Base-by-base conservation (phyloP, 495 filamentous ascomycete species). In the Melanomma pulvis-pyrius region DNA sequence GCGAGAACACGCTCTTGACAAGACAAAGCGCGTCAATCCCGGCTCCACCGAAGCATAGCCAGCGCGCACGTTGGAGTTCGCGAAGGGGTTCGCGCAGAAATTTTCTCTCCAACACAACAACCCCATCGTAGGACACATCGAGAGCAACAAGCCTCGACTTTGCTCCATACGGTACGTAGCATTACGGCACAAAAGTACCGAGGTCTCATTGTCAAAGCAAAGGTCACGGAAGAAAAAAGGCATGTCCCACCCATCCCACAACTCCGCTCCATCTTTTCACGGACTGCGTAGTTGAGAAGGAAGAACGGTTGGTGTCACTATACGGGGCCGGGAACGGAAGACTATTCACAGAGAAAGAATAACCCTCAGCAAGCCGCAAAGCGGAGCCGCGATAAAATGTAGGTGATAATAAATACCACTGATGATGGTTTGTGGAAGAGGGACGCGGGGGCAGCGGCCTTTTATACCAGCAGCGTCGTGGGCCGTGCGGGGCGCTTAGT, bases 301-400 rank as follows among this genome's bases (percentile, higher is more conserved):
- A 77, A 75, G 73, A 76, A 73, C 73, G 73, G 70, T 67, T 50
- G 62, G 71, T 76, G 70, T 74, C 44, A 63, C 28, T 81, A 71
- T 63, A 80, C 78, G 79, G 78, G 77, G 79, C 81, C 81, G 81
- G 81, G 81, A 83, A 83, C 81, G 81, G 81, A 81, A 76, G 78
- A 76, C 81, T 76, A 82, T 73, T 73, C 79, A 83, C 78, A 58
- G 52, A 30, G 68, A 69, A 72, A 52, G 77, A 76, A 79, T 79
- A 81, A 80, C 79, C 79, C 80, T 81, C 80, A 83, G 81, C 81
- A 80, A 81, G 81, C 79, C 80, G 72, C 79, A 61, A 28, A 59
- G 79, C 73, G 80, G 79, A 83, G 79, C 79, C 75, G 75, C 75
- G 71, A 72, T 61, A 74, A 74, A 72, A 25, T 50, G 48, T 44